phyloP scores from a whole-genome alignment of 306 rosid species.

The Fagus sylvatica region DNA sequence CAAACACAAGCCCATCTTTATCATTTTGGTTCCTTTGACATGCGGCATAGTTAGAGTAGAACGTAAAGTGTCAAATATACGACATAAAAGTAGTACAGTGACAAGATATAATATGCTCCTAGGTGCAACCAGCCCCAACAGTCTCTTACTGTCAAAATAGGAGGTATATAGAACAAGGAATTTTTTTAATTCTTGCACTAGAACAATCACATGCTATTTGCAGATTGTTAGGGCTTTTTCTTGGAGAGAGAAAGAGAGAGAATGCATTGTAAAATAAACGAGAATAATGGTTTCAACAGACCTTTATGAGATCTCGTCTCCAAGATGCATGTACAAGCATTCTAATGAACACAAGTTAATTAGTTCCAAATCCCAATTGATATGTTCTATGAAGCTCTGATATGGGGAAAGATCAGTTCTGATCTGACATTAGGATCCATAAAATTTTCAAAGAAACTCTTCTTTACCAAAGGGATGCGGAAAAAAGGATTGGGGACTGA shows the following conservation, averaged over 20 bases:
- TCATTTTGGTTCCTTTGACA: too few relatives aligned
- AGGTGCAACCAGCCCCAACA: too few relatives aligned
- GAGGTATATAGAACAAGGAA: constrained; percentile 16
- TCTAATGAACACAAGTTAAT: neutral
- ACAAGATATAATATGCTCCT: too few relatives aligned
- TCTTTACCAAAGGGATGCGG: neutral
- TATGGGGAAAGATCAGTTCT: neutral
- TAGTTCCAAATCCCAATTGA: neutral
- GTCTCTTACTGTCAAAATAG: too few relatives aligned
- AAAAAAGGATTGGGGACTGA: neutral
- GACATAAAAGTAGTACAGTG: too few relatives aligned
- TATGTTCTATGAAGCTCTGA: neutral
- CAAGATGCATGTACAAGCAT: neutral
- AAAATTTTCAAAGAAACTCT: neutral
- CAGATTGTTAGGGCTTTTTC: too few relatives aligned
- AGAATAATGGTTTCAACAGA: neutral
- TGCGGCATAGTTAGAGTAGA: too few relatives aligned
- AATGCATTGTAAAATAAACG: neutral
- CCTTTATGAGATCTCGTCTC: neutral
- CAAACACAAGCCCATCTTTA: too few relatives aligned
- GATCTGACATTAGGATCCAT: neutral
- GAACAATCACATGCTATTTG: neutral
- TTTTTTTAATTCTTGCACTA: neutral
- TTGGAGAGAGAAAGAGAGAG: constrained; percentile 11
- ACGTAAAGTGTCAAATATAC: too few relatives aligned